These are phyloP conservation scores for Inga laurina DNA, from an alignment of 306 rosid species.

Conservation along the genomic window DNA sequence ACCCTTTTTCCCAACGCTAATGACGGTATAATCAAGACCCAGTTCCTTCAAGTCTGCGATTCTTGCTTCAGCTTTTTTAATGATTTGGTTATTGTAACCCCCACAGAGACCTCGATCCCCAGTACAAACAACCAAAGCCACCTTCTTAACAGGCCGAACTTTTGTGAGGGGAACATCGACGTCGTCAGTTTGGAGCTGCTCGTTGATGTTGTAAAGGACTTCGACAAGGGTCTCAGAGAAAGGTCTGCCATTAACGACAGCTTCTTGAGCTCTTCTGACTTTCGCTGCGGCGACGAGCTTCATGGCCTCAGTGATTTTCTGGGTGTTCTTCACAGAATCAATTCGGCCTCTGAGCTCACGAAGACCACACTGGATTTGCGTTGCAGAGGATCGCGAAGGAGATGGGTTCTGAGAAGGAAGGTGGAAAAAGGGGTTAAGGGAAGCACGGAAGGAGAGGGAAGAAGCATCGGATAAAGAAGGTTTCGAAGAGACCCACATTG, in stretches of 20 bases:
- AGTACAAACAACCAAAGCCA: slow-evolving; percentile 64
- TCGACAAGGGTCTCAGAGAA: slow-evolving; percentile 71
- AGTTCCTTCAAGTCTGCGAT: slow-evolving; percentile 55
- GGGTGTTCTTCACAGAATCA: slow-evolving; percentile 64
- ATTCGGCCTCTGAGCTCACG: slow-evolving; percentile 66
- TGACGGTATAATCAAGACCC: slow-evolving; percentile 48
- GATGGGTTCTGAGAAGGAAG: slow-evolving; percentile 40
- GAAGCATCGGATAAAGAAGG: slow-evolving; percentile 63
- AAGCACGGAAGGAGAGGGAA: slow-evolving; percentile 48
- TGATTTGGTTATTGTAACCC: slow-evolving; percentile 50
- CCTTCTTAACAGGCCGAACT: slow-evolving; percentile 62
- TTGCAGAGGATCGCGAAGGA: slow-evolving; percentile 33
- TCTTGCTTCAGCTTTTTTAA: slow-evolving; percentile 59
- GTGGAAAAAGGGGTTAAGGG: slow-evolving; percentile 53
- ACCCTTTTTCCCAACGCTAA: slow-evolving; percentile 79
- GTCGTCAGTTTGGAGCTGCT: slow-evolving; percentile 72
- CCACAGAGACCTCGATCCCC: slow-evolving; percentile 81
- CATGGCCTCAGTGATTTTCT: slow-evolving; percentile 81
- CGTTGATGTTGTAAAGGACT: slow-evolving; percentile 76
- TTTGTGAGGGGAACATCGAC: slow-evolving; percentile 59
- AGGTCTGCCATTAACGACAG: slow-evolving; percentile 73
- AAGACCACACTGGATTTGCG: slow-evolving; percentile 56
- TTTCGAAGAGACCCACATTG: slow-evolving; percentile 54
- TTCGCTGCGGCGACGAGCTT: slow-evolving; percentile 82
- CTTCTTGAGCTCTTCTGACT: slow-evolving; percentile 79